Evolutionary conservation across 345 rosid species (phyloP), one percentile per base, ranked within the genome.

Genomic region (Mallotus nudiflorus): DNA sequence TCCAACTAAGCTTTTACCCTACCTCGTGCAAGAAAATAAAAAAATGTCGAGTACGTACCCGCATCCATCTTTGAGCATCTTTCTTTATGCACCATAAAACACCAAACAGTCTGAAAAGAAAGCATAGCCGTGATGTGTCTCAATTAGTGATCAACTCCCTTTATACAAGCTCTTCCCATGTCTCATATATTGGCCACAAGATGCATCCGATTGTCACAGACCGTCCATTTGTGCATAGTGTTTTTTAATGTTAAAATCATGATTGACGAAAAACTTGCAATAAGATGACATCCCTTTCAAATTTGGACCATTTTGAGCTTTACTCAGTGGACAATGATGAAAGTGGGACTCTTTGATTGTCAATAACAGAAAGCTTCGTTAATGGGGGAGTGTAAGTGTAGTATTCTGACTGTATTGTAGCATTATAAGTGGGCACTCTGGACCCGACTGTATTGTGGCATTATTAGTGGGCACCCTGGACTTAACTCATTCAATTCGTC

Each of bases 381-480:
- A n/a, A 35, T 59, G 45, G 13, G 37, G 18, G 20, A 25, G 22
- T 35, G 45, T 59, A 33, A 33, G 45, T 16, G 14, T 7, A 16
- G 14, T 59, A 22, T 24, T n/a, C n/a, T n/a, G n/a, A n/a, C n/a
- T 24, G 3, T 14, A 5, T 4, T 33, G 44, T 31, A n/a, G n/a
- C n/a, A n/a, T n/a, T n/a, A 3, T 33, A 33, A 33, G 37, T 6
- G 37, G 24, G 58, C 15, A 12, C 27, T 54, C 58, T 25, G 6
- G 11, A n/a, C n/a, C n/a, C n/a, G n/a, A n/a, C n/a, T 24, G 3
- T 14, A 5, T 4, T 33, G 44, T 31, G n/a, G n/a, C n/a, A n/a
- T n/a, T n/a, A n/a, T n/a, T n/a, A 59, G 27, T 59, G 63, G 63
- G 15, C 63, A 59, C 44, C 19, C 18, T 59, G 44, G 10, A 15